phyloP scores from a whole-genome alignment of 495 filamentous ascomycete genomes.

The Talaromyces wortmannii region DNA sequence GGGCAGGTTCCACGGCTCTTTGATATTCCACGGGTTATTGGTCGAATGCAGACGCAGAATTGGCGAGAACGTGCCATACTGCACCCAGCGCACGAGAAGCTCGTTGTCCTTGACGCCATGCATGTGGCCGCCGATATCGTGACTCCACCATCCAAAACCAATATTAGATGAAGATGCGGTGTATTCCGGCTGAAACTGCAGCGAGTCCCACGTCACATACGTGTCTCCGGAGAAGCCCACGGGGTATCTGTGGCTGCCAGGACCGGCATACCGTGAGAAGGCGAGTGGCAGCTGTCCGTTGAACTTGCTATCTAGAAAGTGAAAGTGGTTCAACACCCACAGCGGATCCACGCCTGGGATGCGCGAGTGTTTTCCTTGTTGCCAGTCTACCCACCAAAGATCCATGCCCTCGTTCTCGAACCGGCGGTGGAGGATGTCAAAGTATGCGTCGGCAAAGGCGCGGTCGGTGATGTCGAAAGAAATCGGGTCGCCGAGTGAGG shows the following conservation, averaged over 20 bases:
- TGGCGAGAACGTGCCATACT: slow-evolving; percentile 50
- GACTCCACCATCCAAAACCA: slow-evolving; percentile 59
- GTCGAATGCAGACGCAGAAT: slow-evolving; percentile 51
- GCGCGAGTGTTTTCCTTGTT: slow-evolving; percentile 44
- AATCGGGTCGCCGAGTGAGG: slow-evolving; percentile 34
- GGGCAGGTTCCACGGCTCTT: slow-evolving; percentile 51
- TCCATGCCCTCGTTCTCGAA: slow-evolving; percentile 45
- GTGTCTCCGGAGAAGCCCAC: slow-evolving; percentile 57
- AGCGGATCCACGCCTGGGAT: slow-evolving; percentile 52
- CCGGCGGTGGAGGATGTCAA: slow-evolving; percentile 43
- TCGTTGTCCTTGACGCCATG: slow-evolving; percentile 44
- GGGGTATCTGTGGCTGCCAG: slow-evolving; percentile 53
- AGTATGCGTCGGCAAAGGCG: slow-evolving; percentile 49
- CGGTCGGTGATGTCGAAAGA: slow-evolving; percentile 45
- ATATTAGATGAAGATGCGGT: slow-evolving; percentile 57
- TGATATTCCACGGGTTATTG: slow-evolving; percentile 42
- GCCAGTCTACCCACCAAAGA: slow-evolving; percentile 62
- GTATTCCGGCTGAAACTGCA: slow-evolving; percentile 56
- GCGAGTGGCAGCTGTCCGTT: slow-evolving; percentile 22
- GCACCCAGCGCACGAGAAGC: slow-evolving; percentile 49
- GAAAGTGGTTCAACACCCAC: slow-evolving; percentile 57
- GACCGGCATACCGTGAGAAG: slow-evolving; percentile 51
- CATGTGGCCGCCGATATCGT: slow-evolving; percentile 56
- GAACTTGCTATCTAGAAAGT: slow-evolving; percentile 42
- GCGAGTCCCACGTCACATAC: slow-evolving; percentile 46